A percentile compares a stretch with the other conserved stretches of the same genome.
These are phyloP conservation scores for Chenopodium suecicum DNA, from an alignment of 148 eudicot genomes.

Conservation along the genomic window DNA sequence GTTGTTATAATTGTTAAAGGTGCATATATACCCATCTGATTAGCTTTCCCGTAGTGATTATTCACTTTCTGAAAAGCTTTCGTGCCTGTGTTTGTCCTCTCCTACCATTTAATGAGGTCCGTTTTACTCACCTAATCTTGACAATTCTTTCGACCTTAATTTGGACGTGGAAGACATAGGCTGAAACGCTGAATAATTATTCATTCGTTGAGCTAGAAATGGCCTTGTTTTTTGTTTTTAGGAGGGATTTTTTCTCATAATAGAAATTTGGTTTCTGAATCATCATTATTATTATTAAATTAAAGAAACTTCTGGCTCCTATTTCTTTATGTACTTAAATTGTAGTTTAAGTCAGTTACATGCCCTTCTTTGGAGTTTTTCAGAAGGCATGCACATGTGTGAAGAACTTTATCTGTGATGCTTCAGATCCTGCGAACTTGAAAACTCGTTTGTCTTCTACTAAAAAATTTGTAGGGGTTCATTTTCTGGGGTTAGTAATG, in stretches of 20 bases:
- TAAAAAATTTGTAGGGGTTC: not conserved
- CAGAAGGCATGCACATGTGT: not conserved
- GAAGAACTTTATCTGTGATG: not conserved
- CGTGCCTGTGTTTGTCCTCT: not conserved
- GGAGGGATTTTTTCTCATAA: not conserved
- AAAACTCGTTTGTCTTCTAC: not conserved
- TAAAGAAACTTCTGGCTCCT: not conserved
- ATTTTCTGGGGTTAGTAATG: not conserved
- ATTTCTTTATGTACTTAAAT: not conserved
- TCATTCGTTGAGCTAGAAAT: not conserved
- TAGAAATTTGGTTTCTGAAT: not conserved
- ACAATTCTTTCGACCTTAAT: not conserved
- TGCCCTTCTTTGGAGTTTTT: not conserved
- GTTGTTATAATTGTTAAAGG: not conserved
- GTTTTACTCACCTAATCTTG: not conserved
- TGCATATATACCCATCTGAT: not conserved
- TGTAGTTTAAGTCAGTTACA: not conserved
- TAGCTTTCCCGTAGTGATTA: not conserved
- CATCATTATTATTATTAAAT: not conserved
- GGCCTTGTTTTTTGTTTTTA: not conserved
- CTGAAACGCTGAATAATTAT: not conserved
- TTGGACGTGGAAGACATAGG: not conserved
- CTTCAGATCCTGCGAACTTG: not conserved
- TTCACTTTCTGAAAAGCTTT: not conserved
- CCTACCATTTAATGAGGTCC: not conserved